phyloP scores from a whole-genome alignment of 2,329 filamentous ascomycete species.

The Colletotrichum sp. region DNA sequence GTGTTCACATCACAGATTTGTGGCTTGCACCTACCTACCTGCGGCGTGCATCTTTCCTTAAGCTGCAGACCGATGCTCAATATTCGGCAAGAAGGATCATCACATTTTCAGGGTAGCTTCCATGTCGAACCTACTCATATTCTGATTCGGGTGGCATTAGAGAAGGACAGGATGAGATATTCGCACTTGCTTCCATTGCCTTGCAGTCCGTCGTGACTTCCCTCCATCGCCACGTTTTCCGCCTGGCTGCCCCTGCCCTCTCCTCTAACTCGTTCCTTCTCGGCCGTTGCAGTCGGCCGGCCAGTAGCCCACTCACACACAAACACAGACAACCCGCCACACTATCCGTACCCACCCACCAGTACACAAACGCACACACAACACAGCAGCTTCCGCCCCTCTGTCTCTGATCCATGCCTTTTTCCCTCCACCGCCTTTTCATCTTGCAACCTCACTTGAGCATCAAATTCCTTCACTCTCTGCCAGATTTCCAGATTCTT shows the following conservation, averaged over 20 bases:
- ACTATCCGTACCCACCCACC: not conserved
- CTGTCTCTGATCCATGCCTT: not conserved
- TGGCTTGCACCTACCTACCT: not conserved
- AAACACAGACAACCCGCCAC: not conserved
- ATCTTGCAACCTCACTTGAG: not conserved
- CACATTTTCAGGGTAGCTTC: not conserved
- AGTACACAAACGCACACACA: not conserved
- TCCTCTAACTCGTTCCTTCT: not conserved
- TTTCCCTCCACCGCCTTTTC: conserved; percentile 2
- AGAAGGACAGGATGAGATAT: not conserved
- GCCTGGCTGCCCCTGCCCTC: not conserved
- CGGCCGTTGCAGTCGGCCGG: not conserved
- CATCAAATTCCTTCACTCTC: not conserved
- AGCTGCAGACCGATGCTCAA: not conserved
- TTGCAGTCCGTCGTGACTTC: not conserved
- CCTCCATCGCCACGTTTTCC: not conserved
- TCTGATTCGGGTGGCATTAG: not conserved
- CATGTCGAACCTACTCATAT: not conserved
- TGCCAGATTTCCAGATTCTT: not conserved
- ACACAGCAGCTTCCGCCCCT: not conserved
- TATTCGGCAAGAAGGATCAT: not conserved
- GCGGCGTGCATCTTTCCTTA: not conserved
- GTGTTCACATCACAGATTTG: not conserved
- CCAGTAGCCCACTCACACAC: not conserved
- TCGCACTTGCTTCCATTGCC: not conserved